Conservation (phyloP, 352 stramenopile genomes). For the Chrysophaeum taylorii region DNA sequence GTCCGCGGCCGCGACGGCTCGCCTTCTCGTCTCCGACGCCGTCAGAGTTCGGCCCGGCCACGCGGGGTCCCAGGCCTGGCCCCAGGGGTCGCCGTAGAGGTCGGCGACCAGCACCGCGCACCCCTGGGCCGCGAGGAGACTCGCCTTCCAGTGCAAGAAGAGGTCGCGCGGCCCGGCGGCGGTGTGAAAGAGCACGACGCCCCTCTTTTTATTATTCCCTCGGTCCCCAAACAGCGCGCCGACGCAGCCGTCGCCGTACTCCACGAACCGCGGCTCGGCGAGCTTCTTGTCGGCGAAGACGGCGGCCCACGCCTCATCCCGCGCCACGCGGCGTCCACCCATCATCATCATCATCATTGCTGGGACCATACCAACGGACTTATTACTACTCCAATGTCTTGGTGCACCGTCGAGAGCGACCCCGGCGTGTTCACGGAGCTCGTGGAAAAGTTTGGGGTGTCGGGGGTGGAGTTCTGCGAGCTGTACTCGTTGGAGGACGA, state of each 20-base stretch:
- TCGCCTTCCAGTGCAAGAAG: slow-evolving; percentile 43
- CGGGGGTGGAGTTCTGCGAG: slow-evolving; percentile 80
- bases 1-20: too few relatives aligned
- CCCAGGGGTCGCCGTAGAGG: slow-evolving; percentile 35
- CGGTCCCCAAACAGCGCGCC: too few relatives aligned
- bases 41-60: too few relatives aligned
- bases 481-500: slow-evolving; percentile 79
- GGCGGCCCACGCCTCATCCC: background rate
- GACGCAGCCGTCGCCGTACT: too few relatives aligned
- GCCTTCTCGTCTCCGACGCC: too few relatives aligned
- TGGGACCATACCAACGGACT: too few relatives aligned
- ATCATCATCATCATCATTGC: too few relatives aligned
- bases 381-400: too few relatives aligned
- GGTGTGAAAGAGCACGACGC: slow-evolving; percentile 45
- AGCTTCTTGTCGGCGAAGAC: background rate
- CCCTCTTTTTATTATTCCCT: too few relatives aligned
- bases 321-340: slow-evolving; percentile 2
- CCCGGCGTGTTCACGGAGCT: slow-evolving; percentile 58
- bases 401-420: slow-evolving; percentile 34
- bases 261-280: background rate
- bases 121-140: slow-evolving; percentile 27
- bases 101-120: slow-evolving; percentile 43
- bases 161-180: slow-evolving; percentile 44
- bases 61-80: slow-evolving; percentile 42
- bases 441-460: slow-evolving; percentile 83